Conservation (phyloP, 2,329 filamentous ascomycete species). For the Helotiales sp. region DNA sequence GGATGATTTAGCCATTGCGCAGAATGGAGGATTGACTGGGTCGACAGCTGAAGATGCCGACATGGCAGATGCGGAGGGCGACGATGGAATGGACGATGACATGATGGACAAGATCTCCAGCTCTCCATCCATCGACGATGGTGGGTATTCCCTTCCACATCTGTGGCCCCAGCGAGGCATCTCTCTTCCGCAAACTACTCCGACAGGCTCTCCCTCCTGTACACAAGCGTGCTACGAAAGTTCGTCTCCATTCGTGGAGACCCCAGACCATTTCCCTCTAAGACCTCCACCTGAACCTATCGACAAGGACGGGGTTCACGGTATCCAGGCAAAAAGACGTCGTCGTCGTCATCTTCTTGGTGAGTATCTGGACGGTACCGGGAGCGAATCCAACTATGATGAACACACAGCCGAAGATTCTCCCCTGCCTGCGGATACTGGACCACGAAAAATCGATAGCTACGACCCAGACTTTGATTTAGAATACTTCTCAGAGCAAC, state of each 20-base stretch:
- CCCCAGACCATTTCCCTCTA: constrained; percentile 38
- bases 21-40: constrained; percentile 61
- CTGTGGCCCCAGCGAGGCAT: constrained; percentile 40
- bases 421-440: constrained; percentile 6
- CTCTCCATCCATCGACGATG: constrained; percentile 98
- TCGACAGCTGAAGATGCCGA: constrained; percentile 63
- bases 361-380: constrained; percentile 49
- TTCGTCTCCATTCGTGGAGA: constrained; percentile 42
- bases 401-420: constrained; percentile 45
- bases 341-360: constrained; percentile 55
- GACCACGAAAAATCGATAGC: constrained; percentile 15
- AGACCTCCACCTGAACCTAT: constrained; percentile 27
- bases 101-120: constrained; percentile 99
- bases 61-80: constrained; percentile 69
- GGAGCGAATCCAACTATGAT: constrained; percentile 56
- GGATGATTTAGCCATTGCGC: constrained; percentile 63
- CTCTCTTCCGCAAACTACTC: constrained; percentile 34
- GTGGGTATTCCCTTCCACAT: constrained; percentile 67
- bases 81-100: constrained; percentile 80
- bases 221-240: constrained; percentile 44
- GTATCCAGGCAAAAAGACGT: constrained; percentile 34
- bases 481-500: constrained; percentile 29
- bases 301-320: constrained; percentile 37
- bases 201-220: constrained; percentile 28
- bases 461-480: constrained; percentile 32